These are phyloP conservation scores for Dictyostelium capitatum DNA, from an alignment of 78 protist species.

Conservation along the genomic window DNA sequence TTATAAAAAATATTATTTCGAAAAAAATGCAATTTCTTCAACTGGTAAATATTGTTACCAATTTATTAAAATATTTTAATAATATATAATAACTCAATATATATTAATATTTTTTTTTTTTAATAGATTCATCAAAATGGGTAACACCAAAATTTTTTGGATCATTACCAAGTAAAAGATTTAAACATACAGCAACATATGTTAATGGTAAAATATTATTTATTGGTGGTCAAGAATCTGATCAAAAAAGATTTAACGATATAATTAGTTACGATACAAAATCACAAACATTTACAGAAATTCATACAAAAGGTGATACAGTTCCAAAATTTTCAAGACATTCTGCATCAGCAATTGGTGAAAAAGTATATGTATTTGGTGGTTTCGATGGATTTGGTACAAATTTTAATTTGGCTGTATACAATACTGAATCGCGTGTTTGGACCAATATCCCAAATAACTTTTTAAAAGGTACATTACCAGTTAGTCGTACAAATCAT, in stretches of 20 bases:
- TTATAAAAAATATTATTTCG: constrained; percentile 56
- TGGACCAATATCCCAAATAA: constrained; percentile 60
- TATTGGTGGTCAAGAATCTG: constrained; percentile 81
- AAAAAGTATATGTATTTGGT: constrained; percentile 70
- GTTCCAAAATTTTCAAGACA: constrained; percentile 76
- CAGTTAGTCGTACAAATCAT: constrained; percentile 77
- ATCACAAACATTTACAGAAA: constrained; percentile 52
- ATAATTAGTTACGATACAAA: constrained; percentile 62
- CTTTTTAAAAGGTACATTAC: constrained; percentile 19
- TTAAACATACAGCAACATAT: constrained; percentile 75
- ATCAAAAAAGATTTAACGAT: constrained; percentile 78
- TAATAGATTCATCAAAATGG: constrained; percentile 46
- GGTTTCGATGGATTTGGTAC: constrained; percentile 81
- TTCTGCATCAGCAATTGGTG: constrained; percentile 31
- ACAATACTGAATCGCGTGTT: constrained; percentile 24
- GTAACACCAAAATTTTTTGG: constrained; percentile 56
- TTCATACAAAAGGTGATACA: constrained; percentile 49
- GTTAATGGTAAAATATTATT: constrained; percentile 59
- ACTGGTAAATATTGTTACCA: neutral
- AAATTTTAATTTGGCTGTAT: constrained; percentile 61
- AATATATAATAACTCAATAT: too few species aligned
- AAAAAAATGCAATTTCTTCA: constrained; percentile 44
- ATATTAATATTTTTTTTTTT: neutral
- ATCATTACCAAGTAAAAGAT: constrained; percentile 56
- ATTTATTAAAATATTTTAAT: neutral